Evolutionary conservation across 352 stramenopile species (phyloP).

Genomic region (Phytophthora lateralis): DNA sequence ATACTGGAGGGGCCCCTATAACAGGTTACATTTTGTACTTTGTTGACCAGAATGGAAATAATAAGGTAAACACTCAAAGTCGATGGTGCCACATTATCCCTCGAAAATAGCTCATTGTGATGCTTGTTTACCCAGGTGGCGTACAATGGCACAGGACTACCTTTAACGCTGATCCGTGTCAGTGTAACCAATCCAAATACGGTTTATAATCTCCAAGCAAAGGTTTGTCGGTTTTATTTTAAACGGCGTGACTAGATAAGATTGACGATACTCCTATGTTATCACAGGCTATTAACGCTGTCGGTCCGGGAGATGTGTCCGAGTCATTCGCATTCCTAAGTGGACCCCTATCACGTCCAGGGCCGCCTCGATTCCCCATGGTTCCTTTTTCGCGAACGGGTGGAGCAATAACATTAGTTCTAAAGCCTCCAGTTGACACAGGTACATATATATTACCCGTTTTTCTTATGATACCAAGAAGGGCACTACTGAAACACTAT

Average conservation of each 20-base stretch:
- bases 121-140: slow-evolving; percentile 25
- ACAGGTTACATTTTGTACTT: slow-evolving; percentile 36
- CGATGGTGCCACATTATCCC: not conserved
- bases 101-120: not conserved
- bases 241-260: not conserved
- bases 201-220: slow-evolving; percentile 40
- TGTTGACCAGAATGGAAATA: slow-evolving; percentile 1
- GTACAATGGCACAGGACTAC: slow-evolving; percentile 31
- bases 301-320: slow-evolving; percentile 42
- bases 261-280: not conserved
- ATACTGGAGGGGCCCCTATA: slow-evolving; percentile 50
- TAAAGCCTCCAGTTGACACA: slow-evolving; percentile 49
- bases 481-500: not conserved
- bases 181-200: slow-evolving; percentile 45
- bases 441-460: slow-evolving; percentile 18
- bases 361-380: slow-evolving; percentile 40
- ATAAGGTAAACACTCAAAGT: slow-evolving; percentile 11
- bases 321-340: slow-evolving; percentile 37
- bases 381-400: slow-evolving; percentile 30
- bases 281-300: slow-evolving; percentile 45
- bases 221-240: slow-evolving; percentile 28
- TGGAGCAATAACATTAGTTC: slow-evolving; percentile 41
- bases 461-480: not conserved
- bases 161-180: slow-evolving; percentile 32
- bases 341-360: slow-evolving; percentile 41